Evolutionary conservation across 495 filamentous ascomycete genomes (phyloP), one percentile per base, ranked within the genome.

Genomic region (Daldinia decipiens): DNA sequence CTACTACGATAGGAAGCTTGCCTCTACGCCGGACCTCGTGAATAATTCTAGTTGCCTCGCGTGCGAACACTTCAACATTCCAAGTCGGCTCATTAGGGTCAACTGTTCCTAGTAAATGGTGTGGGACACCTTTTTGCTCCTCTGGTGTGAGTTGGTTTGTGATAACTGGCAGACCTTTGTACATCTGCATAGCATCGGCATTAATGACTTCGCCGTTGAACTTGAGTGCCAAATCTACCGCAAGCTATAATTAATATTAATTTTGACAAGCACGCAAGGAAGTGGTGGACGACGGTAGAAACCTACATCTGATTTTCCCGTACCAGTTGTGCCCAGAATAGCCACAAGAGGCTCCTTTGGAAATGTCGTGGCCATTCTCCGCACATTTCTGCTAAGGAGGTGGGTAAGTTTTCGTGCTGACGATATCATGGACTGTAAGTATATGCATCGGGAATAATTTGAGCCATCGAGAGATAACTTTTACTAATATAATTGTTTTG

Each of bases 151-250:
- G 89, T 76, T 98, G 95, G 79, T 99, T 99, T 17, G 96, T 99
- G 61, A 98, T 94, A 68, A 98, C 91, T 1, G 95, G 94, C 19
- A 99, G 83, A 8, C 94, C 96, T 36, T 88, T 83, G 74, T 99
- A 99, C 86, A 99, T 90, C 77, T 98, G 96, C 92, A 99, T 95
- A n/a, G 95, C 95, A 82, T 99, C 96, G 56, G 92, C 94, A 76
- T 99, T 99, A 83, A 99, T 93, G 59, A 99, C 87, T 80, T 99
- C 96, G 70, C 96, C 96, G 79, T 97, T 91, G 80, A 92, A 94
- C 36, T 85, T 86, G 38, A 84, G 83, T 4, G 96, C 95, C 31
- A 99, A 77, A 52, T 97, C 92, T 8, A 99, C 92, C 58, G 96
- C 96, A 69, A 99, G 91, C 95, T 98, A 69, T 19, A 34, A 26